These are phyloP conservation scores for Piromyces finnis DNA, from an alignment of 192 early-diverging fungal genomes.

Conservation along the genomic window DNA sequence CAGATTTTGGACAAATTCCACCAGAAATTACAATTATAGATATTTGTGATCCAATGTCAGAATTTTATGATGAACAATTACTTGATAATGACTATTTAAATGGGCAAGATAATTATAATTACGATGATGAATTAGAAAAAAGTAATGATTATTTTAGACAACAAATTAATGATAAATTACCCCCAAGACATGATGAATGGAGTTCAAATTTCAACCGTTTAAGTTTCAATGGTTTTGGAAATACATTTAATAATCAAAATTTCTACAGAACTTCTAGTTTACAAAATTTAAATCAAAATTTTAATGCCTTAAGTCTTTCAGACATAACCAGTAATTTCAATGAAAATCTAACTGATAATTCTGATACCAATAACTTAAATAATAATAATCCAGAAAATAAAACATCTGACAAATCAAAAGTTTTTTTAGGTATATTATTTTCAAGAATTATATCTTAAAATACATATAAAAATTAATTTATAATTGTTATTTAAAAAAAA, in stretches of 20 bases:
- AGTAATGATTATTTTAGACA: not conserved
- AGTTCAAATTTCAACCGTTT: conserved; percentile 8
- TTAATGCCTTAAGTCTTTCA: not conserved
- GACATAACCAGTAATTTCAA: not conserved
- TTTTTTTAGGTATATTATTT: too few relatives aligned
- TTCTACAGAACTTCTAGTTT: not conserved
- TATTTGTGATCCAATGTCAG: conserved; percentile 54
- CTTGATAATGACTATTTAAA: not conserved
- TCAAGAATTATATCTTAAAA: too few relatives aligned
- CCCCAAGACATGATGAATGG: not conserved
- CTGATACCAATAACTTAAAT: not conserved
- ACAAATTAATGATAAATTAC: not conserved
- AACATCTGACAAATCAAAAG: too few relatives aligned
- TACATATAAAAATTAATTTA: too few relatives aligned
- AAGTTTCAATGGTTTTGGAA: not conserved
- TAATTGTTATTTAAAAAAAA: too few relatives aligned
- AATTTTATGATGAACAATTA: conserved; percentile 30
- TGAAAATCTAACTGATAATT: not conserved
- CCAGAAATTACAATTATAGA: conserved; percentile 50
- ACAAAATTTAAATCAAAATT: not conserved
- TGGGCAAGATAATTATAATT: conserved; percentile 1
- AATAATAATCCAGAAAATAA: too few relatives aligned
- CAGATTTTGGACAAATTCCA: conserved; percentile 50
- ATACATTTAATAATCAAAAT: not conserved
- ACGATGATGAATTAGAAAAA: not conserved